Evolutionary conservation across 2,329 filamentous ascomycete species (phyloP).

Genomic region (Ophiosphaerella herpotricha): DNA sequence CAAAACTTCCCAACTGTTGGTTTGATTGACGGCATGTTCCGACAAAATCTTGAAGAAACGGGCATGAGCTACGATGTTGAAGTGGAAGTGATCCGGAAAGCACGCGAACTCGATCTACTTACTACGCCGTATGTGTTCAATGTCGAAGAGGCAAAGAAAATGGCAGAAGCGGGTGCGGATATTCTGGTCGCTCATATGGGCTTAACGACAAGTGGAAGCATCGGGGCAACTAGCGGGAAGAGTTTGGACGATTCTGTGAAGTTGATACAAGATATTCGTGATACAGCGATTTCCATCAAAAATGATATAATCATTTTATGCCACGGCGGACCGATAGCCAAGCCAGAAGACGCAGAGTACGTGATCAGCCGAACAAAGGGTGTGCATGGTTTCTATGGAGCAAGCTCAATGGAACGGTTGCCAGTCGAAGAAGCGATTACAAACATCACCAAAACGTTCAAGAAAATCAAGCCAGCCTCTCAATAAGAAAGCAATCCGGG

Average conservation of each 20-base stretch:
- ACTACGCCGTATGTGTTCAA: constrained; percentile 75
- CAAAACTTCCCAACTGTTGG: constrained; percentile 78
- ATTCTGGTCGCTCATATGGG: constrained; percentile 72
- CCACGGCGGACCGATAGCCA: constrained; percentile 71
- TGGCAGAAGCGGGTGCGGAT: constrained; percentile 69
- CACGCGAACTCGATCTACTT: constrained; percentile 63
- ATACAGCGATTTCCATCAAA: constrained; percentile 62
- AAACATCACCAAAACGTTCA: constrained; percentile 61
- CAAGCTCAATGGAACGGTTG: constrained; percentile 70
- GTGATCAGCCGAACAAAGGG: constrained; percentile 64
- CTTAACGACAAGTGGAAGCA: constrained; percentile 66
- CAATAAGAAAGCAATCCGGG: background rate
- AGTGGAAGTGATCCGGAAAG: constrained; percentile 68
- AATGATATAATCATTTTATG: constrained; percentile 69
- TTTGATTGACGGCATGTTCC: constrained; percentile 70
- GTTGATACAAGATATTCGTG: constrained; percentile 66
- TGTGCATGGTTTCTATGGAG: constrained; percentile 74
- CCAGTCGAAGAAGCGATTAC: constrained; percentile 70
- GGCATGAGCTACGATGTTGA: constrained; percentile 71
- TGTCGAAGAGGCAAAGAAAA: constrained; percentile 63
- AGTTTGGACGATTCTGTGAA: constrained; percentile 67
- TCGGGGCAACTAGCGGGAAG: constrained; percentile 66
- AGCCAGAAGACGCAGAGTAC: constrained; percentile 66
- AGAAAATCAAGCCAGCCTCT: constrained; percentile 38
- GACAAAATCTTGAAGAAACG: constrained; percentile 71